Evolutionary conservation across 352 stramenopile genomes (phyloP).

Genomic region (Globisporangium nunn): DNA sequence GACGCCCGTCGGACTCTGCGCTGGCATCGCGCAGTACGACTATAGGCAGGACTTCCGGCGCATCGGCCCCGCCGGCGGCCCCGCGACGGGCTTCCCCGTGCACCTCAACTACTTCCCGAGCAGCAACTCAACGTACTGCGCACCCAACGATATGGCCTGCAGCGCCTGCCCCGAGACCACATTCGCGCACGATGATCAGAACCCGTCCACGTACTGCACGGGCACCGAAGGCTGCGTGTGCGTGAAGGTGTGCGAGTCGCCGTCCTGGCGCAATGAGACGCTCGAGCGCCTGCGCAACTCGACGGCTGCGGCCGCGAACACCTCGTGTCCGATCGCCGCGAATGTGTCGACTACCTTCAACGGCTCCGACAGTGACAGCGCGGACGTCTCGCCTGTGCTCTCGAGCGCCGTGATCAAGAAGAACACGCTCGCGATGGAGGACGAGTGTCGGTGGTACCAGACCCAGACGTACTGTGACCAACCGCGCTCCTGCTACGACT

Average conservation of each 20-base stretch:
- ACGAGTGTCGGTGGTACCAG: constrained; percentile 61
- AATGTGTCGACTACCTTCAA: constrained; percentile 18
- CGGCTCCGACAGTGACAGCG: constrained; percentile 10
- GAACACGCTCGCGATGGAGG: constrained; percentile 27
- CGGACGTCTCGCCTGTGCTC: constrained; percentile 1
- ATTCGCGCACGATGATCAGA: constrained; percentile 29
- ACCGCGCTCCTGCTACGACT: constrained; percentile 54
- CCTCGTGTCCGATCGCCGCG: constrained; percentile 24
- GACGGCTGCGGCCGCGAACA: constrained; percentile 13
- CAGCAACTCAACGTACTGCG: constrained; percentile 50
- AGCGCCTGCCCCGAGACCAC: constrained; percentile 22
- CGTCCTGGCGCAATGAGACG: constrained; percentile 35
- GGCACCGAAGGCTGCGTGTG: constrained; percentile 37
- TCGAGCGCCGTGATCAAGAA: constrained; percentile 10
- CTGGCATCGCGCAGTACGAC: constrained; percentile 34
- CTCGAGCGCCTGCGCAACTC: constrained; percentile 22
- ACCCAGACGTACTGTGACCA: constrained; percentile 41
- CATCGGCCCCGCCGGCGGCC: constrained; percentile 18
- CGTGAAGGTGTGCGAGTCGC: constrained; percentile 42
- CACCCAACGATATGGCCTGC: constrained; percentile 27
- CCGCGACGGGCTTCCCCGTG: constrained; percentile 26
- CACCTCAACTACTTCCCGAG: constrained; percentile 59
- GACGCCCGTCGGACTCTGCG: constrained; percentile 37
- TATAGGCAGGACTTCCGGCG: constrained; percentile 42
- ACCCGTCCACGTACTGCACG: constrained; percentile 45